A percentile compares a stretch with the other conserved stretches of the same genome.
Conservation (phyloP, 805 yeast genomes). For the Maudiozyma turicensis region DNA sequence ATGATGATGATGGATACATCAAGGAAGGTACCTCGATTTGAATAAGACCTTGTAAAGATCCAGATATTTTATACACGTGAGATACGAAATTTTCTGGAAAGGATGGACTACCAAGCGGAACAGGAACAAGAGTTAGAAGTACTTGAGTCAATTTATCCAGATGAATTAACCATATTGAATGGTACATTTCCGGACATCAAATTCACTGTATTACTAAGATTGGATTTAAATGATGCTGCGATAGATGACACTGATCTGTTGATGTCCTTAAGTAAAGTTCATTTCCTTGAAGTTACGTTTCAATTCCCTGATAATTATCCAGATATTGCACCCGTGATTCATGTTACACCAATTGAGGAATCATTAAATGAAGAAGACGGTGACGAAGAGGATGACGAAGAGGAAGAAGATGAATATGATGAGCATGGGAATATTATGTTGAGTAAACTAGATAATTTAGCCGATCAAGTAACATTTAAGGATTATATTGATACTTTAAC, state of each 20-base stretch:
- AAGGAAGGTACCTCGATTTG: too few species aligned
- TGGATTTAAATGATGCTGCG: conserved; percentile 44
- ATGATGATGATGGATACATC: too few species aligned
- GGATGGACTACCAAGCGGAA: conserved; percentile 73
- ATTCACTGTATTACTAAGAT: conserved; percentile 36
- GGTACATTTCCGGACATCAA: conserved; percentile 38
- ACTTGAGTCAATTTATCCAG: conserved; percentile 85
- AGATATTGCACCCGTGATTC: conserved; percentile 58
- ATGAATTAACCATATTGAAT: conserved; percentile 48
- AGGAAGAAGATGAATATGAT: conserved; percentile 31
- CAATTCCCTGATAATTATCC: conserved; percentile 75
- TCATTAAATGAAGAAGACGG: conserved; percentile 24
- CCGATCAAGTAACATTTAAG: conserved; percentile 51
- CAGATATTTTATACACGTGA: too few species aligned
- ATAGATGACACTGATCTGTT: conserved; percentile 4
- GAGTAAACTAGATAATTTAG: conserved; percentile 38
- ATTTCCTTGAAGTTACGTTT: conserved; percentile 49
- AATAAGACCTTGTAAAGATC: too few species aligned
- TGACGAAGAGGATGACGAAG: conserved; percentile 30
- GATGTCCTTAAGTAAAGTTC: conserved; percentile 40
- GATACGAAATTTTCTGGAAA: background rate
- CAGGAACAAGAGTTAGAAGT: conserved; percentile 87
- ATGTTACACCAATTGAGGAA: conserved; percentile 31
- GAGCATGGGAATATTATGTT: conserved; percentile 42
- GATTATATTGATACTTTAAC: conserved; percentile 31